Base-by-base conservation (phyloP, 768 basidiomycete species). In the Boletales sp. region DNA sequence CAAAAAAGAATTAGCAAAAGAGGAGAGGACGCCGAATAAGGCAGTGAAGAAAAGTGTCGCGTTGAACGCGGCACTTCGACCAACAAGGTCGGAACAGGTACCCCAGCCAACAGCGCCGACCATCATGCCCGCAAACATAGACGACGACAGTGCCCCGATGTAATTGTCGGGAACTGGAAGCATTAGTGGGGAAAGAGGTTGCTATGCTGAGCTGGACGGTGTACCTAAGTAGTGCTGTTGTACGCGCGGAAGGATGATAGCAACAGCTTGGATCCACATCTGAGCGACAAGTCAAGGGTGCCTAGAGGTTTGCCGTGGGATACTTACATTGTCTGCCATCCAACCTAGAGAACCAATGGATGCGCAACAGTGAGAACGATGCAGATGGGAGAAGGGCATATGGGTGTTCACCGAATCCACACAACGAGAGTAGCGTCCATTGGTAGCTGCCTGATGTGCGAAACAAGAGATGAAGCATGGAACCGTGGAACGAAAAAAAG, bases 61-160 rank as follows among this genome's bases (percentile, higher is more conserved):
- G 55, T 97, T 97, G 73, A 98, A 99, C 0, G 94, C 94, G 3
- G 87, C 72, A 48, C 83, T 88, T 35, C 95, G 84, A 3, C 97
- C 97, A 62, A 90, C 72, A 6, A 95, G 69, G 67, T 98, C 95
- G 10, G 94, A 94, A 55, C 90, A 93, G 19, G 89, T 85, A 49
- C 94, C 94, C 94, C 94, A 94, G 5, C 87, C 89, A 9, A 94
- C 70, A 1, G 90, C 88, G 2, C 94, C 91, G 44, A 97, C 64
- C 93, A 97, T 97, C 95, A 98, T 98, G n/a, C 95, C 91, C 11
- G 79, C 83, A 62, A 94, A 94, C 80, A 91, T 93, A 4, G 87
- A 84, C 4, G 92, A 90, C 0, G 93, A 94, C 13, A 97, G 70
- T 1, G 78, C 66, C 19, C 94, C 95, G 43, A 94, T 89, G 55